These are phyloP conservation scores for Xanthoconium stramineum DNA, from an alignment of 768 basidiomycete species.

Conservation along the genomic window DNA sequence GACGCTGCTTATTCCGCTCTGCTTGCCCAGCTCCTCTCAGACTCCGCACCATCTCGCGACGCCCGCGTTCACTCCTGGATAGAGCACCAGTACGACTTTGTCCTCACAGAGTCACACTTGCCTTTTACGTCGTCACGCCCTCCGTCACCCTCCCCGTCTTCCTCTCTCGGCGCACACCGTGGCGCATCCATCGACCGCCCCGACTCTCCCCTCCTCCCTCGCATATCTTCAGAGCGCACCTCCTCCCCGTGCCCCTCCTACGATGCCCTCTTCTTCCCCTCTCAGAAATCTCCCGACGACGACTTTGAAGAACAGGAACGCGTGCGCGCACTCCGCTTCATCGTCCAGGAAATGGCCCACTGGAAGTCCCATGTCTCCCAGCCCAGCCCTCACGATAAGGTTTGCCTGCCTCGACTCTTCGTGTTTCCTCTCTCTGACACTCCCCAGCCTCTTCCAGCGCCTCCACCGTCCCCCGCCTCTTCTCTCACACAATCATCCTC, in stretches of 20 bases:
- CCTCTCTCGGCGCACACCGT: constrained; percentile 31
- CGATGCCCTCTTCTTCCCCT: constrained; percentile 35
- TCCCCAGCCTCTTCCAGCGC: constrained; percentile 17
- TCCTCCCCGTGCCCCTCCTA: constrained; percentile 30
- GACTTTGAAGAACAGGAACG: constrained; percentile 31
- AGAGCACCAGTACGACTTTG: constrained; percentile 36
- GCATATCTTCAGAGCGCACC: constrained; percentile 20
- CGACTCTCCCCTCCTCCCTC: constrained; percentile 31
- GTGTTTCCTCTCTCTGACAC: not conserved
- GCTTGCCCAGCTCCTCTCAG: constrained; percentile 28
- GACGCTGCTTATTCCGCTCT: constrained; percentile 29
- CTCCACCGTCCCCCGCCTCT: constrained; percentile 28
- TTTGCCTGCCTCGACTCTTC: not conserved
- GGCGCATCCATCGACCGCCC: constrained; percentile 22
- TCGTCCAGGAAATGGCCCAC: constrained; percentile 35
- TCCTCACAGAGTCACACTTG: constrained; percentile 24
- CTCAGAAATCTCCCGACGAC: constrained; percentile 4
- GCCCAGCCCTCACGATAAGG: constrained; percentile 9
- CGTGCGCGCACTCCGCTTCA: constrained; percentile 33
- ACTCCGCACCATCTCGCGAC: constrained; percentile 21
- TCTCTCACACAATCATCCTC: constrained; percentile 27
- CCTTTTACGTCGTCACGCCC: constrained; percentile 10
- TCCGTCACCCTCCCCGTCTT: constrained; percentile 29
- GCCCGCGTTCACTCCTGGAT: constrained; percentile 34
- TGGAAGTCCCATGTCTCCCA: constrained; percentile 15